Conservation (phyloP, 1,284 basidiomycete species). For the Wallemia ichthyophaga region DNA sequence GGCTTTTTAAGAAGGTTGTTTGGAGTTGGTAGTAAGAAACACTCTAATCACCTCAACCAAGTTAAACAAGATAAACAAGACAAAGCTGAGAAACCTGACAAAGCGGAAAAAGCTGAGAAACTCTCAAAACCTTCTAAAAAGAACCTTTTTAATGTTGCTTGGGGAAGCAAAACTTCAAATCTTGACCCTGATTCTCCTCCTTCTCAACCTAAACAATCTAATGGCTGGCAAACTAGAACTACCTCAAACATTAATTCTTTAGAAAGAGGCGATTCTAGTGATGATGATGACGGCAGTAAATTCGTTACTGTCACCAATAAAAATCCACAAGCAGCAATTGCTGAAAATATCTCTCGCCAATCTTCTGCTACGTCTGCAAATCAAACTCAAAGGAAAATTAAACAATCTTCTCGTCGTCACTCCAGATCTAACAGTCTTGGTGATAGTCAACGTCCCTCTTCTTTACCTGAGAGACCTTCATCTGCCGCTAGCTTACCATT, state of each 20-base stretch:
- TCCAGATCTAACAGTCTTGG: neutral
- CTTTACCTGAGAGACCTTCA: neutral
- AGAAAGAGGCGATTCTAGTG: neutral
- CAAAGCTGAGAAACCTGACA: no score
- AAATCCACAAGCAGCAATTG: neutral
- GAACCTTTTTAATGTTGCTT: neutral
- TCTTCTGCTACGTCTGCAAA: neutral
- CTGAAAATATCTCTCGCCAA: neutral
- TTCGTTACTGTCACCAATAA: neutral
- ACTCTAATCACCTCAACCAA: no score
- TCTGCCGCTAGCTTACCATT: neutral
- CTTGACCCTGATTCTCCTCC: neutral
- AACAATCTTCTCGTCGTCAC: neutral
- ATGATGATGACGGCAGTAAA: neutral
- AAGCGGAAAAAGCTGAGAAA: no score
- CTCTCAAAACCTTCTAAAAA: neutral
- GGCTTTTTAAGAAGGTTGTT: neutral
- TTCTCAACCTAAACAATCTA: neutral
- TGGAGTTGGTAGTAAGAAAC: neutral
- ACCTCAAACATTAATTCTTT: neutral
- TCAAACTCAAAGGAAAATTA: neutral
- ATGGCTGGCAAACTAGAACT: neutral
- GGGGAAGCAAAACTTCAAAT: neutral
- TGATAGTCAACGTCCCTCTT: neutral
- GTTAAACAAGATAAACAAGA: no score